Conservation (phyloP, 1,139 yeast genomes). For the Taphrina betulina region DNA sequence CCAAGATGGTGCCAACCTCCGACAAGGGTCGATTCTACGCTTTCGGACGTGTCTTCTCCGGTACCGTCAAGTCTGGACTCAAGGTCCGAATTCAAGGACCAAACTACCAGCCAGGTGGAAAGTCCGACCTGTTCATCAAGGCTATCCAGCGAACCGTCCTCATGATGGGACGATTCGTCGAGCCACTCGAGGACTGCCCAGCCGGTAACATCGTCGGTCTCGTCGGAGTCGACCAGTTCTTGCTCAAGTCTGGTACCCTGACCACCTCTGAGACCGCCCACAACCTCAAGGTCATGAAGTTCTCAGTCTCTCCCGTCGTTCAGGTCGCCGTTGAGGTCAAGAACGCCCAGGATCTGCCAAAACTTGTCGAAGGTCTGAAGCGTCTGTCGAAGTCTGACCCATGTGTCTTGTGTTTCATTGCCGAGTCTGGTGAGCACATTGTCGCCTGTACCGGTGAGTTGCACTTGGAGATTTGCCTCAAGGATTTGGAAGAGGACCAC, state of each 20-base stretch:
- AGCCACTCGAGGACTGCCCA: conserved; percentile 98
- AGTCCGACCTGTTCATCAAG: conserved; percentile 95
- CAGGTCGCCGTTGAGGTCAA: conserved; percentile 99
- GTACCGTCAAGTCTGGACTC: conserved; percentile 98
- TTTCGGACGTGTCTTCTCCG: conserved; percentile 99
- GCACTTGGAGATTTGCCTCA: conserved; percentile 97
- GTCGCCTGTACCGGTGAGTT: conserved; percentile 99
- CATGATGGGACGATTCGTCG: conserved; percentile 99
- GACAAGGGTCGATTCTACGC: conserved; percentile 99
- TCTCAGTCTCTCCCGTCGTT: conserved; percentile 99
- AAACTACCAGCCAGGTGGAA: conserved; percentile 97
- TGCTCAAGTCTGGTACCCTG: conserved; percentile 98
- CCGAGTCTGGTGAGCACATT: conserved; percentile 98
- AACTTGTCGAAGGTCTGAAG: conserved; percentile 99
- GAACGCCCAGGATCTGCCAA: conserved; percentile 99
- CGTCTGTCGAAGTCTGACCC: conserved; percentile 99
- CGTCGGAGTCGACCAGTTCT: conserved; percentile 99
- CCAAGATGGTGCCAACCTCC: conserved; percentile 99
- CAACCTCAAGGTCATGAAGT: conserved; percentile 99
- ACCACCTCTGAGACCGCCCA: conserved; percentile 96
- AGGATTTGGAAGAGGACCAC: conserved; percentile 96
- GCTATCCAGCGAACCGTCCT: conserved; percentile 98
- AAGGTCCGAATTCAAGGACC: conserved; percentile 99
- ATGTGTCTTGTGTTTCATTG: conserved; percentile 85
- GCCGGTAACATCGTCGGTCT: conserved; percentile 99